Evolutionary conservation across 768 basidiomycete genomes (phyloP), one percentile per base, ranked within the genome.

Genomic region (Tulasnella sp.): DNA sequence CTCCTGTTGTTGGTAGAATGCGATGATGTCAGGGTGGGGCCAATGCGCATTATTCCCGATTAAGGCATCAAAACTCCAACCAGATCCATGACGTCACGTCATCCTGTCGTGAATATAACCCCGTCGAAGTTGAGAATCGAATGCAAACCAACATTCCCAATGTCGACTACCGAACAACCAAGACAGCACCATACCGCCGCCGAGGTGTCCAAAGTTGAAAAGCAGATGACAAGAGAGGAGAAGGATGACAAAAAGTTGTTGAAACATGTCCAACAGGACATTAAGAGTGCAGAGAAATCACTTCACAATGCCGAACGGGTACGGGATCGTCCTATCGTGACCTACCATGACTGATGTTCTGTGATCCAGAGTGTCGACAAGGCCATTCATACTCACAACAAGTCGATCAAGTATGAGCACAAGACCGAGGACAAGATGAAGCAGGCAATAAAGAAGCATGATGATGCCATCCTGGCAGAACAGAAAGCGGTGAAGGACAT

Each of bases 111-210:
- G n/a, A n/a, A n/a, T n/a, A n/a, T n/a, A n/a, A n/a, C n/a, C n/a
- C n/a, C n/a, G n/a, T n/a, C n/a, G n/a, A n/a, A n/a, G n/a, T n/a
- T n/a, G n/a, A n/a, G n/a, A n/a, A n/a, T n/a, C n/a, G n/a, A n/a
- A n/a, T n/a, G n/a, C n/a, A n/a, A n/a, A n/a, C n/a, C n/a, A n/a
- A n/a, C n/a, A n/a, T n/a, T n/a, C n/a, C n/a, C n/a, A n/a, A 48
- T 48, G 46, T 48, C 46, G 15, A 29, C 46, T 32, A 48, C 19
- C 25, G 11, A 25, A 9, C 46, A 48, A 11, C 46, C 46, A 25
- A 32, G 29, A n/a, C 29, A 48, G 46, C 55, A 57, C 34, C 55
- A 57, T 25, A 57, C 55, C 42, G 40, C 55, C 15, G 55, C 55
- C 35, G 55, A 57, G 3, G 29, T 57, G 34, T 31, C 40, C 15